Evolutionary conservation across 176 grass and related monocot species (phyloP).

Genomic region (Zizania latifolia): DNA sequence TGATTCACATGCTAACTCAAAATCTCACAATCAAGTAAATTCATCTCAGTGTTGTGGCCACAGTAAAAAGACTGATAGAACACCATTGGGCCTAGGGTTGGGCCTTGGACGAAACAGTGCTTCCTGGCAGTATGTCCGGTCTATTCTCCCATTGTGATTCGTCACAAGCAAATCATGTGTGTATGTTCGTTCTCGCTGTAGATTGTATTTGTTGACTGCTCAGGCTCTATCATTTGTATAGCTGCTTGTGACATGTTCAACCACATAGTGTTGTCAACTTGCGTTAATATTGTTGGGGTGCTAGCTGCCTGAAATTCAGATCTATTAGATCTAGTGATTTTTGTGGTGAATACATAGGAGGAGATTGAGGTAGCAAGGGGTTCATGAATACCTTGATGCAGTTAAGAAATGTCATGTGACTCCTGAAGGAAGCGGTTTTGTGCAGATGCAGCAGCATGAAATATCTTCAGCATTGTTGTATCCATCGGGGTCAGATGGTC

Average conservation of each 20-base stretch:
- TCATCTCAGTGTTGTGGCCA: constrained; percentile 57
- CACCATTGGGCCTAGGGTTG: constrained; percentile 57
- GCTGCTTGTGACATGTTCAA: constrained; percentile 4
- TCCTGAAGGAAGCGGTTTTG: neutral
- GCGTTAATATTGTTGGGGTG: neutral
- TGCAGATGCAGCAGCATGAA: neutral
- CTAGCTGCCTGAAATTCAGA: neutral
- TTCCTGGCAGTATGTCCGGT: constrained; percentile 53
- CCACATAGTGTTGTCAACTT: neutral
- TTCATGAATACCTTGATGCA: neutral
- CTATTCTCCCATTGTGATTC: constrained; percentile 72
- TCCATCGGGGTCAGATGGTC: neutral
- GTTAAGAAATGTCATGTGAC: neutral
- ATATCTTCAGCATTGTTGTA: neutral
- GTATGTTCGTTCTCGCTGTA: constrained; percentile 17
- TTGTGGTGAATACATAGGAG: constrained; percentile 14
- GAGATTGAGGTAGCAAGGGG: neutral
- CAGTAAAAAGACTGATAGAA: constrained; percentile 42
- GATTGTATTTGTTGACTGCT: constrained; percentile 30
- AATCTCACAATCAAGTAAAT: constrained; percentile 29
- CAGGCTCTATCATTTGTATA: constrained; percentile 16
- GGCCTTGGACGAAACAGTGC: constrained; percentile 71
- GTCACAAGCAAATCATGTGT: constrained; percentile 14
- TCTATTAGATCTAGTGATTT: constrained; percentile 6
- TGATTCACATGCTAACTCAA: constrained; percentile 48